Percentiles rank a stretch among this genome's conserved stretches.
These are phyloP conservation scores for Pigoraptor vietnamica DNA, from an alignment of 78 protist genomes.

Conservation along the genomic window DNA sequence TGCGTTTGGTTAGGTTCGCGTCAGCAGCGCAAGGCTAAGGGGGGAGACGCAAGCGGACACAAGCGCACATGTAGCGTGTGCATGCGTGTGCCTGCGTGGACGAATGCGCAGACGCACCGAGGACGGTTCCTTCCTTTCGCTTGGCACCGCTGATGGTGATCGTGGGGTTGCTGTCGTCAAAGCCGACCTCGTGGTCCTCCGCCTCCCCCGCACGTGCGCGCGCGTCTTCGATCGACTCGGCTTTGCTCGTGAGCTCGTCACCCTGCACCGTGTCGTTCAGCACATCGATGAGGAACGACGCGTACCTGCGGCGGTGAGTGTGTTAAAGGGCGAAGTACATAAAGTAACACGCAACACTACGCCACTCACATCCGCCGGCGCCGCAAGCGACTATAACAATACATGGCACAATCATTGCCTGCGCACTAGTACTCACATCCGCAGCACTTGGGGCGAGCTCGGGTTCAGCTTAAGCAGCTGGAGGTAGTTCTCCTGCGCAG, in stretches of 20 bases:
- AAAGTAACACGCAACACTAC: no score
- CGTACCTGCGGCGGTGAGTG: no score
- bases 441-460: background rate
- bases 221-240: background rate
- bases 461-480: background rate
- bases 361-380: no score
- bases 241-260: background rate
- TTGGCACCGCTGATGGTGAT: background rate
- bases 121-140: background rate
- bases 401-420: no score
- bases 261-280: background rate
- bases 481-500: background rate
- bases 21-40: no score
- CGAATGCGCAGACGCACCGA: no score
- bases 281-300: background rate
- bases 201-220: background rate
- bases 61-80: no score
- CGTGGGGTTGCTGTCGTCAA: background rate
- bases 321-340: no score
- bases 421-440: background rate
- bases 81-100: no score
- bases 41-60: no score
- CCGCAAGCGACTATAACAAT: background rate
- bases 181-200: background rate
- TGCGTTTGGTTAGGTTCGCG: no score